Conservation (phyloP, 2,329 filamentous ascomycete species). For the Aspergillus sp. region DNA sequence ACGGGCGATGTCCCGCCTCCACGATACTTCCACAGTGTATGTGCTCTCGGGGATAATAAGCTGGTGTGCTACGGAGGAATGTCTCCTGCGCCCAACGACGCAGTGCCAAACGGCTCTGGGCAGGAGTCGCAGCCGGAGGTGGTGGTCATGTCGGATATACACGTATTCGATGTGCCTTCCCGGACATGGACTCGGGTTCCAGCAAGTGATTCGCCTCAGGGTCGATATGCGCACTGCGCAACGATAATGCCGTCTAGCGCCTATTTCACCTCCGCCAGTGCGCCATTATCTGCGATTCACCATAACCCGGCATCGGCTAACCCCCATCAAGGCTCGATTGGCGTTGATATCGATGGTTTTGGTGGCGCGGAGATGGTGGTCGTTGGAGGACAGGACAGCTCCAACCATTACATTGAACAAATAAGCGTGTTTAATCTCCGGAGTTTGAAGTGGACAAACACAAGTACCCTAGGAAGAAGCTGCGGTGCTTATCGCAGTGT, state of each 20-base stretch:
- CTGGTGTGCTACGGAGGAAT: slow-evolving; percentile 98
- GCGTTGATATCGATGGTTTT: slow-evolving; percentile 81
- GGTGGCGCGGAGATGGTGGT: slow-evolving; percentile 97
- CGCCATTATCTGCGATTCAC: slow-evolving; percentile 79
- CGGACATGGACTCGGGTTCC: slow-evolving; percentile 81
- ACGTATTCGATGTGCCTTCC: slow-evolving; percentile 84
- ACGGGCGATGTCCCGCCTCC: slow-evolving; percentile 82
- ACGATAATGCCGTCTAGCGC: slow-evolving; percentile 86
- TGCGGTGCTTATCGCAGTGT: slow-evolving; percentile 97
- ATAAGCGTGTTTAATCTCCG: slow-evolving; percentile 97
- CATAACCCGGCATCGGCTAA: slow-evolving; percentile 81
- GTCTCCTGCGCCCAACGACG: slow-evolving; percentile 66
- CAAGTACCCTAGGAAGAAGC: slow-evolving; percentile 78
- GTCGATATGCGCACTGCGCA: slow-evolving; percentile 93
- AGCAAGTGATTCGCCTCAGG: slow-evolving; percentile 78
- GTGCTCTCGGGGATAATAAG: slow-evolving; percentile 87
- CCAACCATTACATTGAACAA: slow-evolving; percentile 99
- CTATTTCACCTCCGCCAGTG: slow-evolving; percentile 76
- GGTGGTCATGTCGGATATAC: slow-evolving; percentile 95
- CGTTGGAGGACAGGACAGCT: slow-evolving; percentile 90
- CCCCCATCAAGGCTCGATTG: slow-evolving; percentile 81
- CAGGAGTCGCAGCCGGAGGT: slow-evolving; percentile 75
- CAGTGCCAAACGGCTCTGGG: slow-evolving; percentile 31
- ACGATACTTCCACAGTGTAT: slow-evolving; percentile 96
- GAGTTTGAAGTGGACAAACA: slow-evolving; percentile 92